A percentile compares a stretch with the other conserved stretches of the same genome.
These are phyloP conservation scores for Begonia peltatifolia DNA, from an alignment of 306 rosid genomes.

Conservation along the genomic window DNA sequence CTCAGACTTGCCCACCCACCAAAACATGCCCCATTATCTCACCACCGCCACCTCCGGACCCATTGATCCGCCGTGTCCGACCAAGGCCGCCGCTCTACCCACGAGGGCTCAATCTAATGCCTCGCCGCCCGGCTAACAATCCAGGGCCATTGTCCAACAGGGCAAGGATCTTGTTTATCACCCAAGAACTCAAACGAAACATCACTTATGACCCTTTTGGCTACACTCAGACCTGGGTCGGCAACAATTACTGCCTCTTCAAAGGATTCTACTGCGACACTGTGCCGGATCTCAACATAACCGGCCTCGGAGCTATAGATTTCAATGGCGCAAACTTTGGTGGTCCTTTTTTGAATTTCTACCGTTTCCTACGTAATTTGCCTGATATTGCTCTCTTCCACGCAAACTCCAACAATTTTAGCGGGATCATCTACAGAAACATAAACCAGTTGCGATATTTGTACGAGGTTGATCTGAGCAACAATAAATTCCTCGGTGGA, in stretches of 20 bases:
- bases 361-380: constrained; percentile 22
- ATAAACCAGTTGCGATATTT: constrained; percentile 15
- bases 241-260: constrained; percentile 27
- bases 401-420: constrained; percentile 26
- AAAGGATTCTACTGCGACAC: constrained; percentile 27
- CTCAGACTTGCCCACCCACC: constrained; percentile 12
- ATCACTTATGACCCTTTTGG: constrained; percentile 25
- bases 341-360: constrained; percentile 23
- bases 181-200: constrained; percentile 29
- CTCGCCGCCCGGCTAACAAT: constrained; percentile 17
- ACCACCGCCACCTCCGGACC: constrained; percentile 9
- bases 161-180: constrained; percentile 21
- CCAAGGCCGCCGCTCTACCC: constrained; percentile 23
- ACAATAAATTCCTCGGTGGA: constrained; percentile 24
- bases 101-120: constrained; percentile 13
- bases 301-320: constrained; percentile 22
- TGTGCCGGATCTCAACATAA: constrained; percentile 28
- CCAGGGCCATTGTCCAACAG: constrained; percentile 28
- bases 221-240: constrained; percentile 25
- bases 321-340: constrained; percentile 29
- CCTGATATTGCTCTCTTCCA: constrained; percentile 26
- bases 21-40: constrained; percentile 5
- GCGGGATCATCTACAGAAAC: constrained; percentile 12
- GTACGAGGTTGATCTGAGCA: constrained; percentile 26
- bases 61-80: constrained; percentile 6